These are phyloP conservation scores for Solanum commersonii DNA, from an alignment of 257 asterid genomes.

Conservation along the genomic window DNA sequence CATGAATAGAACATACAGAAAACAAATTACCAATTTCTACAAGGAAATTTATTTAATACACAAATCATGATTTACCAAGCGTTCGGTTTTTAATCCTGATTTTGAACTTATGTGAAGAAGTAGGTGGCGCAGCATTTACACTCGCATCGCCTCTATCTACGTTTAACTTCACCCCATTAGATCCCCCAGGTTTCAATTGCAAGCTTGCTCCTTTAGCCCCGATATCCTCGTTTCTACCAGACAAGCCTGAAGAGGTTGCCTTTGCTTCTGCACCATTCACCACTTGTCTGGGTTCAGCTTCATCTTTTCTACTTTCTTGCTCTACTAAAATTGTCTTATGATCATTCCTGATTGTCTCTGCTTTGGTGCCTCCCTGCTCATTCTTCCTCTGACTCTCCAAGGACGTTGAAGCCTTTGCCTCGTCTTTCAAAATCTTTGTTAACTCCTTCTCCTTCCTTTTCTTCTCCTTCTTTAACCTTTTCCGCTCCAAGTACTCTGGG, in stretches of 20 bases:
- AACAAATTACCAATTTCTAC: background rate
- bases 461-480: conserved; percentile 75
- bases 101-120: conserved; percentile 53
- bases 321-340: conserved; percentile 4
- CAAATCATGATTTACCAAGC: conserved; percentile 34
- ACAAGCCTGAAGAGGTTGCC: conserved; percentile 11
- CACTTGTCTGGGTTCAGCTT: conserved; percentile 14
- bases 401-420: conserved; percentile 18
- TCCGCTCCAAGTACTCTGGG: conserved; percentile 49
- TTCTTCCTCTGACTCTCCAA: background rate
- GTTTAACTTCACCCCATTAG: conserved; percentile 21
- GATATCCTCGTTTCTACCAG: conserved; percentile 4
- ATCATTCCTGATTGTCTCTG: conserved; percentile 2
- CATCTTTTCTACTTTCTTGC: conserved; percentile 2
- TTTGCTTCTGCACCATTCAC: conserved; percentile 7
- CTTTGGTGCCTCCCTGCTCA: background rate
- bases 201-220: conserved; percentile 6
- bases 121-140: conserved; percentile 24
- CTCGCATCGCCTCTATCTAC: conserved; percentile 26
- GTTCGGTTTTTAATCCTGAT: conserved; percentile 69
- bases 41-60: conserved; percentile 1
- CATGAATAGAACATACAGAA: background rate
- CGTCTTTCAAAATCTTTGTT: conserved; percentile 46
- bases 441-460: conserved; percentile 81
- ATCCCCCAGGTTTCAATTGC: conserved; percentile 20